Evolutionary conservation across 495 filamentous ascomycete genomes (phyloP).

Genomic region (Evansstolkia leycettana): DNA sequence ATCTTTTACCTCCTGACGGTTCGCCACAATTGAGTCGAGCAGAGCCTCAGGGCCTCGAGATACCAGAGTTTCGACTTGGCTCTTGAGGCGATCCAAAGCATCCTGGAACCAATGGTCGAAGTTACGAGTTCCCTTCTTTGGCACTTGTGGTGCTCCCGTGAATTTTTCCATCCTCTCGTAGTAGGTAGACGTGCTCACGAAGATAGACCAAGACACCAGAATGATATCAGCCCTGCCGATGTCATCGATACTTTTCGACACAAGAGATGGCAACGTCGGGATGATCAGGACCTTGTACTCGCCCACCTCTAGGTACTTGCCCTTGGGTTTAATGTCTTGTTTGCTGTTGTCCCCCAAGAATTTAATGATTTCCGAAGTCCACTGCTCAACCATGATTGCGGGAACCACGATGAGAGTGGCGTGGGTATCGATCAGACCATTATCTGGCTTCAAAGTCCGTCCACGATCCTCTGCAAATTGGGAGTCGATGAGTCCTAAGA

Average conservation of each 20-base stretch:
- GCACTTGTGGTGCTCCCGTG: slow-evolving; percentile 33
- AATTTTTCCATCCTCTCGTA: slow-evolving; percentile 37
- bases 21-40: slow-evolving; percentile 14
- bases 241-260: slow-evolving; percentile 18
- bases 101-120: slow-evolving; percentile 43
- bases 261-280: slow-evolving; percentile 14
- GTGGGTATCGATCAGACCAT: slow-evolving; percentile 35
- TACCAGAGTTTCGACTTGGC: slow-evolving; percentile 26
- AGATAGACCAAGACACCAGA: slow-evolving; percentile 37
- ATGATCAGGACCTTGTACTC: slow-evolving; percentile 33
- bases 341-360: slow-evolving; percentile 48
- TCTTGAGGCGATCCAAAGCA: slow-evolving; percentile 25
- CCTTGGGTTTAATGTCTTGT: too few relatives aligned
- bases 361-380: slow-evolving; percentile 46
- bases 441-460: slow-evolving; percentile 1
- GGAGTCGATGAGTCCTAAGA: slow-evolving; percentile 49
- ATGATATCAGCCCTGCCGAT: slow-evolving; percentile 44
- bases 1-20: slow-evolving; percentile 10
- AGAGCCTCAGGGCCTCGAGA: slow-evolving; percentile 13
- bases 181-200: slow-evolving; percentile 36
- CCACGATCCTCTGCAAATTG: slow-evolving; percentile 14
- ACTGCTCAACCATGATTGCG: slow-evolving; percentile 50
- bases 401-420: slow-evolving; percentile 66
- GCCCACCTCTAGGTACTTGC: too few relatives aligned
- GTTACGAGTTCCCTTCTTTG: slow-evolving; percentile 26